Percentiles rank a stretch among this genome's conserved stretches.
These are phyloP conservation scores for Thamnidium elegans DNA, from an alignment of 192 early-diverging fungal species.

Conservation along the genomic window DNA sequence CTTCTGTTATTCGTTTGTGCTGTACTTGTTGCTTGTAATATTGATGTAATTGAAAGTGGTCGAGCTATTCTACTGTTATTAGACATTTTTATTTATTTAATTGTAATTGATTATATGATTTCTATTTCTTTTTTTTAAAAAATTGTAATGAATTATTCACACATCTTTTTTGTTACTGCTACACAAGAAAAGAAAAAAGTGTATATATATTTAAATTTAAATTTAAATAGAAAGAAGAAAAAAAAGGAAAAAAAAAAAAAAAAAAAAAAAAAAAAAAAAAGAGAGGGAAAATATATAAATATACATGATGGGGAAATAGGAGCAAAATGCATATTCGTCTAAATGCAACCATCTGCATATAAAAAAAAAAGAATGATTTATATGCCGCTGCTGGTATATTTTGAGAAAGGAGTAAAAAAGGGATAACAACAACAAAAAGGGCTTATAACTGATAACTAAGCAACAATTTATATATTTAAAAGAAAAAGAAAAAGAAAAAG, in stretches of 20 bases:
- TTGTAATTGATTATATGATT: too few relatives aligned
- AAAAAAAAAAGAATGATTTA: slow-evolving; percentile 4
- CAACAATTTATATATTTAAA: not conserved
- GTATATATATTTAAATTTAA: not conserved
- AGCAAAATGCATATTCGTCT: slow-evolving; percentile 18
- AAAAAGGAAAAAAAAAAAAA: slow-evolving; percentile 2
- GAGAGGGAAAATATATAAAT: not conserved
- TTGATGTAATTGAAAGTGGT: not conserved
- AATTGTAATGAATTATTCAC: too few relatives aligned
- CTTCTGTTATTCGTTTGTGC: not conserved
- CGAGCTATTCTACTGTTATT: slow-evolving; percentile 14
- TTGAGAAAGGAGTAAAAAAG: not conserved
- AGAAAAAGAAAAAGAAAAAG: not conserved
- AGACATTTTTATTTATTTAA: slow-evolving; percentile 2
- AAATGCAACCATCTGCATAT: slow-evolving; percentile 18
- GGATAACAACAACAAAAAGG: not conserved
- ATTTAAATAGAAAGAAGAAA: too few relatives aligned
- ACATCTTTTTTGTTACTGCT: not conserved
- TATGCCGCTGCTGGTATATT: not conserved
- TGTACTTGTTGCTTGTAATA: not conserved
- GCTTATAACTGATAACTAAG: too few relatives aligned
- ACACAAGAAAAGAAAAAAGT: not conserved
- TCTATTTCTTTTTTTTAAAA: too few relatives aligned
- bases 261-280: not conserved
- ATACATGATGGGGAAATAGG: not conserved